phyloP scores from a whole-genome alignment of 139 green algal species.

The Chlamydomonas incerta region DNA sequence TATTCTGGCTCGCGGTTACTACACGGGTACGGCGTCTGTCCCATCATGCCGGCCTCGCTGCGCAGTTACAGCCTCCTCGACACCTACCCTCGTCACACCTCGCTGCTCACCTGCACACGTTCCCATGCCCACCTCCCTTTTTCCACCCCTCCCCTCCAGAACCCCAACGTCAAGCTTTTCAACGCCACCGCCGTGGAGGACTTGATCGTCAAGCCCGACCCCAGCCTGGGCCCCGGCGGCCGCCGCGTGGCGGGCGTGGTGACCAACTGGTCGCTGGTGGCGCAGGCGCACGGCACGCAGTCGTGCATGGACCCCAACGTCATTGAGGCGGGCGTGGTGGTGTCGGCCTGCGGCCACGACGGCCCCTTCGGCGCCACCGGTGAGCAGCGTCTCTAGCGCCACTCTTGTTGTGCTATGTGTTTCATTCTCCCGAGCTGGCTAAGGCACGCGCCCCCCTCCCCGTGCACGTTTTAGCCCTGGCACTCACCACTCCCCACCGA shows the following conservation, averaged over 20 bases:
- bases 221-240: background rate
- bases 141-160: conserved; percentile 38
- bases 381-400: conserved; percentile 40
- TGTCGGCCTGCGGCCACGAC: conserved; percentile 94
- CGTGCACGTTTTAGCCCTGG: too few species aligned
- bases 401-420: too few species aligned
- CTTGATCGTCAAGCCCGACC: conserved; percentile 76
- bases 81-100: conserved; percentile 96
- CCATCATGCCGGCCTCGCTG: too few species aligned
- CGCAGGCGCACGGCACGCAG: conserved; percentile 96
- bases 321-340: conserved; percentile 76
- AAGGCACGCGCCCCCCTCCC: too few species aligned
- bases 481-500: too few species aligned
- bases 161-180: conserved; percentile 98
- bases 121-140: background rate
- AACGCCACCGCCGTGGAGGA: conserved; percentile 91
- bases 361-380: conserved; percentile 92
- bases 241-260: conserved; percentile 78
- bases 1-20: too few species aligned
- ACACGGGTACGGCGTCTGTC: too few species aligned
- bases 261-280: conserved; percentile 98
- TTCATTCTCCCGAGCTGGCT: too few species aligned
- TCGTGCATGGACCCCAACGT: conserved; percentile 97
- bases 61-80: too few species aligned
- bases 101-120: conserved; percentile 92